A percentile compares a stretch with the other conserved stretches of the same genome.
These are phyloP conservation scores for Neodidymelliopsis sp. DNA, from an alignment of 2,329 filamentous ascomycete species.

Conservation along the genomic window DNA sequence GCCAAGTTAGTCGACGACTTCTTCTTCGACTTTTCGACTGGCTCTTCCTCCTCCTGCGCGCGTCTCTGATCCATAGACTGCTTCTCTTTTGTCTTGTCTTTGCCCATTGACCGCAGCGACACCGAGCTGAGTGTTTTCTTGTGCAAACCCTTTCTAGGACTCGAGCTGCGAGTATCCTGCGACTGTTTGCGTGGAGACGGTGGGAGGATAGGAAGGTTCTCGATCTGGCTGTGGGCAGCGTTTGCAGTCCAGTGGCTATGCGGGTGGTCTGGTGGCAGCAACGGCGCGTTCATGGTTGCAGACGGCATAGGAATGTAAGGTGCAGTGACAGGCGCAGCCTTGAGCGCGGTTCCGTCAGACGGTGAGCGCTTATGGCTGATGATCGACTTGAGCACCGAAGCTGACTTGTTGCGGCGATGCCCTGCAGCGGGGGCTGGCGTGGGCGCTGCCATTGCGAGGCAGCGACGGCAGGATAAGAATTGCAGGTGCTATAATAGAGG, in stretches of 20 bases:
- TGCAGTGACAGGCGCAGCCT: constrained; percentile 25
- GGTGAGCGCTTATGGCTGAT: constrained; percentile 60
- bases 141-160: constrained; percentile 52
- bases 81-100: constrained; percentile 46
- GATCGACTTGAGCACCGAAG: constrained; percentile 59
- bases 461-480: constrained; percentile 6
- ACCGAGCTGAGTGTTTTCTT: constrained; percentile 64
- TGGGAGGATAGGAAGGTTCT: constrained; percentile 29
- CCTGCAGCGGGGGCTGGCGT: constrained; percentile 34
- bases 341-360: constrained; percentile 49
- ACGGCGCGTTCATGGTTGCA: constrained; percentile 41
- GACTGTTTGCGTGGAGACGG: constrained; percentile 47
- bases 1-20: constrained; percentile 85
- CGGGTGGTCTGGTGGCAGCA: constrained; percentile 60
- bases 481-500: constrained; percentile 9
- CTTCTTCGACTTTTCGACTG: constrained; percentile 65
- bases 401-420: constrained; percentile 52
- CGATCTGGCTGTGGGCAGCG: constrained; percentile 43
- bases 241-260: constrained; percentile 46
- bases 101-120: constrained; percentile 61
- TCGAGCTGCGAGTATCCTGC: constrained; percentile 43
- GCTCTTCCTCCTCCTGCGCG: constrained; percentile 37
- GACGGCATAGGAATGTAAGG: constrained; percentile 35
- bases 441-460: constrained; percentile 34
- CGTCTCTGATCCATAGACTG: constrained; percentile 40